Conservation (phyloP, 495 filamentous ascomycete species). For the Xylaria bambusicola region DNA sequence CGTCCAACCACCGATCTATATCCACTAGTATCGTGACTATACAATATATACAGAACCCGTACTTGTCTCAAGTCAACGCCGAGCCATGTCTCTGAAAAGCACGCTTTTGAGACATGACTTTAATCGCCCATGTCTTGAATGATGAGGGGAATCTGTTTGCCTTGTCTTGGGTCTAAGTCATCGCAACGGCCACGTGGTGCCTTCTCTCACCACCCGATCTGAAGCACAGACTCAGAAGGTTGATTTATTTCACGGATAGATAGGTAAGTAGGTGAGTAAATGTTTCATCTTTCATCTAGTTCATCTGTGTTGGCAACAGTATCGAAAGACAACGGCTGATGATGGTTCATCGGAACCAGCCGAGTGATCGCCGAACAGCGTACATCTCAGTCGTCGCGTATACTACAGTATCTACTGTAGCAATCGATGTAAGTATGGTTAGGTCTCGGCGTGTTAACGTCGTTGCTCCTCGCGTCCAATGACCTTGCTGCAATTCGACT, state of each 20-base stretch:
- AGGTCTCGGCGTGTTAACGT: too few relatives aligned
- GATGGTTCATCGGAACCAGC: conserved; percentile 1
- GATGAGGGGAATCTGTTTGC: conserved; percentile 6
- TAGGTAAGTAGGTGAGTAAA: too few relatives aligned
- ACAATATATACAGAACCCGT: too few relatives aligned
- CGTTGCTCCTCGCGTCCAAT: too few relatives aligned
- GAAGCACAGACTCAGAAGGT: background rate
- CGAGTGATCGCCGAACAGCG: conserved; percentile 7
- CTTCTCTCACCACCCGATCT: conserved; percentile 5
- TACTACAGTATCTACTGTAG: too few relatives aligned
- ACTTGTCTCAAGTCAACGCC: background rate
- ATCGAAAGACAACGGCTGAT: background rate
- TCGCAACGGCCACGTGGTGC: conserved; percentile 15
- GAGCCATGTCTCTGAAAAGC: background rate
- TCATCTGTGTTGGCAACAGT: conserved; percentile 4
- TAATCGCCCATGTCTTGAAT: background rate
- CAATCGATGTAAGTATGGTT: too few relatives aligned
- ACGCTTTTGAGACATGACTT: conserved; percentile 3
- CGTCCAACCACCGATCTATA: too few relatives aligned
- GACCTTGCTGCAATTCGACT: too few relatives aligned
- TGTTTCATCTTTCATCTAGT: too few relatives aligned
- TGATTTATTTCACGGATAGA: too few relatives aligned
- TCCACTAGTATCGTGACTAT: background rate
- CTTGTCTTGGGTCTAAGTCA: background rate
- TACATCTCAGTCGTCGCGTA: background rate